Percentiles rank a stretch among this genome's conserved stretches.
Evolutionary conservation across 148 eudicot species (phyloP).

Genomic region (Polygonum maritimum): DNA sequence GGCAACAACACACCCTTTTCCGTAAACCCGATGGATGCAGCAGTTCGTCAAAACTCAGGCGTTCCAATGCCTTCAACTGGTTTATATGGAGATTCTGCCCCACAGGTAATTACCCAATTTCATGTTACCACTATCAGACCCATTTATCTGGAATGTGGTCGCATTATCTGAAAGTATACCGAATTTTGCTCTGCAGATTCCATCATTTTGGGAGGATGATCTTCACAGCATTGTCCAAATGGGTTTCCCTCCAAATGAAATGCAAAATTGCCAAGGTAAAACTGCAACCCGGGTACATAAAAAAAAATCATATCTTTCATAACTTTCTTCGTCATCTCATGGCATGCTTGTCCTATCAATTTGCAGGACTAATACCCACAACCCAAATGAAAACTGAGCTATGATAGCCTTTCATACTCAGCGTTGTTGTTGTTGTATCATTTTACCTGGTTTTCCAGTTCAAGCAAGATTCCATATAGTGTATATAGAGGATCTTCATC

Average conservation of each 20-base stretch:
- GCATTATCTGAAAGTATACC: not conserved
- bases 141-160: not conserved
- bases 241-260: conserved; percentile 9
- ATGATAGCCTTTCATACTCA: conserved; percentile 1
- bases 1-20: conserved; percentile 4
- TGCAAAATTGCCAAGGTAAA: conserved; percentile 1
- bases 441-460: conserved; percentile 1
- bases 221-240: conserved; percentile 10
- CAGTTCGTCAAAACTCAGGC: not conserved
- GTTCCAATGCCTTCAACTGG: conserved; percentile 9
- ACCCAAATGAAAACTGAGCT: conserved; percentile 8
- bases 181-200: conserved; percentile 3
- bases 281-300: not conserved
- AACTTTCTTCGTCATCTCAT: not conserved
- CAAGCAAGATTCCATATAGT: not conserved
- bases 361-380: conserved; percentile 4
- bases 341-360: not conserved
- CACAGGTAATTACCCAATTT: conserved; percentile 11
- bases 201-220: conserved; percentile 11
- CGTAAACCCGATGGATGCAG: not conserved
- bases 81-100: conserved; percentile 3
- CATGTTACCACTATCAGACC: not conserved
- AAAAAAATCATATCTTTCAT: not conserved
- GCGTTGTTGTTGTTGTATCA: not conserved
- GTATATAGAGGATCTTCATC: not conserved